Conservation (phyloP, 2,329 filamentous ascomycete species). For the Fusarium pseudoanthophilum region DNA sequence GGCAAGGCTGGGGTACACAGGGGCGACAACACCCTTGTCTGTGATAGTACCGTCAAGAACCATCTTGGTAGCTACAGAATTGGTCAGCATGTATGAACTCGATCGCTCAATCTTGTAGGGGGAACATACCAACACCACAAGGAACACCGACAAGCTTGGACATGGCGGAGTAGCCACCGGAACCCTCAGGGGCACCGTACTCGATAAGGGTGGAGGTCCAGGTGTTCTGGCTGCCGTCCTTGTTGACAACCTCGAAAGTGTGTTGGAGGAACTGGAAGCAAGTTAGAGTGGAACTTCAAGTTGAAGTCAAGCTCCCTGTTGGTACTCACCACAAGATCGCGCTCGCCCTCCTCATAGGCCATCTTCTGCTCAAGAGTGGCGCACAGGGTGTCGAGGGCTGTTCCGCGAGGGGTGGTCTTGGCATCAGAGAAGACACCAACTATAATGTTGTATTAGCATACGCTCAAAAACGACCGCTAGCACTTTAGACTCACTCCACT, state of each 20-base stretch:
- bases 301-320: neutral
- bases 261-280: conserved; percentile 60
- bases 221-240: conserved; percentile 80
- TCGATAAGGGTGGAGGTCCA: conserved; percentile 84
- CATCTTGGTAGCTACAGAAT: conserved; percentile 69
- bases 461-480: neutral
- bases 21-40: conserved; percentile 80
- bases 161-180: conserved; percentile 85
- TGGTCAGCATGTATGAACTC: neutral
- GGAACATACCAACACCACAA: conserved; percentile 50
- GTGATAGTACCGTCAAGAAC: conserved; percentile 79
- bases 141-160: conserved; percentile 83
- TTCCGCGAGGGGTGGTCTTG: conserved; percentile 68
- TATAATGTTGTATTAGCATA: neutral
- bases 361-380: conserved; percentile 70
- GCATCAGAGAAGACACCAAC: conserved; percentile 54
- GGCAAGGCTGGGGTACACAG: conserved; percentile 77
- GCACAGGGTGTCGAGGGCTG: conserved; percentile 77
- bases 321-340: conserved; percentile 62
- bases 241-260: conserved; percentile 65
- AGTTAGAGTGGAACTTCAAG: neutral
- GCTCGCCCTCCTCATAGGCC: conserved; percentile 75
- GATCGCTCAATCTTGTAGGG: neutral
- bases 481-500: conserved; percentile 16
- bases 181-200: conserved; percentile 81